A percentile compares a stretch with the other conserved stretches of the same genome.
Evolutionary conservation across 164 flowering plant genomes (phyloP).

Genomic region (Houttuynia cordata): DNA sequence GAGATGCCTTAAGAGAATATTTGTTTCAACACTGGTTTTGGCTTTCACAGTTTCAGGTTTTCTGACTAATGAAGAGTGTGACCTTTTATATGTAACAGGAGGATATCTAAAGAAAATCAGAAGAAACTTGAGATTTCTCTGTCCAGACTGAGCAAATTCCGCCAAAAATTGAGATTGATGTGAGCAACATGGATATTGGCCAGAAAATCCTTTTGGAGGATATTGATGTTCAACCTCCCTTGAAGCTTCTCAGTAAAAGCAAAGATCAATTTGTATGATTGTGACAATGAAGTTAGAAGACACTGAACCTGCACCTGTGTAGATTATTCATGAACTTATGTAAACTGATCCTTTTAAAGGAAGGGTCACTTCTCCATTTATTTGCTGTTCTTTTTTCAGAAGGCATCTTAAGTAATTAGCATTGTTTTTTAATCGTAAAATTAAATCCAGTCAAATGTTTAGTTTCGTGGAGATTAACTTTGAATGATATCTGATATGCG

Average conservation of each 20-base stretch:
- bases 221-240: slow-evolving; percentile 43
- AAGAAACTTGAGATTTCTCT: slow-evolving; percentile 34
- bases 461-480: too few species aligned
- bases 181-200: slow-evolving; percentile 71
- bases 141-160: slow-evolving; percentile 76
- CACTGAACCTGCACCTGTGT: neutral
- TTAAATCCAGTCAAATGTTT: too few species aligned
- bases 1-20: too few species aligned
- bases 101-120: slow-evolving; percentile 45
- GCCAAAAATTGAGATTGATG: slow-evolving; percentile 65
- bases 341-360: too few species aligned
- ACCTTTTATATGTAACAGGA: slow-evolving; percentile 29
- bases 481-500: too few species aligned
- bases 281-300: slow-evolving; percentile 7
- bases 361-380: neutral
- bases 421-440: too few species aligned
- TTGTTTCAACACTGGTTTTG: too few species aligned
- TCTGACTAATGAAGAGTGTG: too few species aligned
- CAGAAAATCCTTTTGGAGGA: slow-evolving; percentile 47
- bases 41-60: too few species aligned
- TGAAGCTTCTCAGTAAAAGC: slow-evolving; percentile 71
- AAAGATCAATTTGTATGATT: slow-evolving; percentile 52
- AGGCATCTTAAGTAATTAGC: too few species aligned
- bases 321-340: neutral
- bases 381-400: neutral